Conservation (phyloP, 345 rosid genomes). For the Hypericum perforatum region DNA sequence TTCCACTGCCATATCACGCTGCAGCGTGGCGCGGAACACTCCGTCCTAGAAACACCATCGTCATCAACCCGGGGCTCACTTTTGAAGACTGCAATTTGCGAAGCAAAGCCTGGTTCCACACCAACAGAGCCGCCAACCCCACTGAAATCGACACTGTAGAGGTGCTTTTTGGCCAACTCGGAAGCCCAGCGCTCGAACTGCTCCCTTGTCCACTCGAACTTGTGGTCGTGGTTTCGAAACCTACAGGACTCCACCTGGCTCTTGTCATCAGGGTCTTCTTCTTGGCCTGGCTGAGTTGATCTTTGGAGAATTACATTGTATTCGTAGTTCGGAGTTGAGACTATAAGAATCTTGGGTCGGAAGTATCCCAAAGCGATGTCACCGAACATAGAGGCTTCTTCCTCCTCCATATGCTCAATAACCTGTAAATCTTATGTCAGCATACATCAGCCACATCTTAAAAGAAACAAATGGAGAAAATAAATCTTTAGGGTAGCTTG, state of each 20-base stretch:
- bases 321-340: constrained; percentile 93
- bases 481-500: background rate
- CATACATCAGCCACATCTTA: constrained; percentile 1
- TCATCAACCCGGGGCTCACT: constrained; percentile 13
- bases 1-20: constrained; percentile 78
- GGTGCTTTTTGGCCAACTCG: constrained; percentile 42
- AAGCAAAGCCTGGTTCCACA: constrained; percentile 75
- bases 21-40: constrained; percentile 22
- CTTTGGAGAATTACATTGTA: constrained; percentile 74
- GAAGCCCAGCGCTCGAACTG: constrained; percentile 73
- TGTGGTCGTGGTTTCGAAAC: constrained; percentile 93
- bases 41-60: constrained; percentile 7
- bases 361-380: constrained; percentile 50
- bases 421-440: constrained; percentile 33
- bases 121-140: constrained; percentile 82
- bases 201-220: constrained; percentile 93
- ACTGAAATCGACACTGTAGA: constrained; percentile 66
- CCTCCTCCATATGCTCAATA: constrained; percentile 97
- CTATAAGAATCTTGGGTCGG: constrained; percentile 51
- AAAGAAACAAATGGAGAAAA: background rate
- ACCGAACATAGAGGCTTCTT: constrained; percentile 61
- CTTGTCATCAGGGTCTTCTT: constrained; percentile 48
- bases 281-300: constrained; percentile 32
- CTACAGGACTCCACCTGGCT: constrained; percentile 34
- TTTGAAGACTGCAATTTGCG: constrained; percentile 77